Evolutionary conservation across 1,284 basidiomycete genomes (phyloP).

Genomic region (Trichosporon asahii): DNA sequence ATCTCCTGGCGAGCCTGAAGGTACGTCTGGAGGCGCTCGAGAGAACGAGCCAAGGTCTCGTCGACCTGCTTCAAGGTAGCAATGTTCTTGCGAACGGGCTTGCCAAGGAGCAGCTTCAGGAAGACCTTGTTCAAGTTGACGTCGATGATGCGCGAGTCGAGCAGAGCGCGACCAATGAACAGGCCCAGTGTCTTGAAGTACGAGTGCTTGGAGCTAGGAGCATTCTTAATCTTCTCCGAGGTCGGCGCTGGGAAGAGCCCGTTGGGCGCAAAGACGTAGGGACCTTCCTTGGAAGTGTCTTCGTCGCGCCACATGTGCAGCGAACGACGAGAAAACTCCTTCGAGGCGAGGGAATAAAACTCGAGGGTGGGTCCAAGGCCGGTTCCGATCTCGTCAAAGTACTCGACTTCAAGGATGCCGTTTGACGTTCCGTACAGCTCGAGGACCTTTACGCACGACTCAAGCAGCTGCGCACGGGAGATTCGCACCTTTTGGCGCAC

Average conservation of each 20-base stretch:
- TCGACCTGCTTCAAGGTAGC: conserved; percentile 82
- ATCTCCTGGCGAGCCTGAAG: conserved; percentile 52
- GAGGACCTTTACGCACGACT: conserved; percentile 97
- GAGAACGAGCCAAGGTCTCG: conserved; percentile 73
- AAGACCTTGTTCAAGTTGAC: conserved; percentile 90
- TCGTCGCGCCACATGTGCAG: conserved; percentile 88
- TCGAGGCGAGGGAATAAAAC: conserved; percentile 91
- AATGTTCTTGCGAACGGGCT: conserved; percentile 76
- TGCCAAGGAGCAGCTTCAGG: conserved; percentile 79
- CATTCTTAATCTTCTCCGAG: conserved; percentile 8
- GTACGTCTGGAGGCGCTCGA: conserved; percentile 69
- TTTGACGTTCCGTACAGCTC: conserved; percentile 88
- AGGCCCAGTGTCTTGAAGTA: conserved; percentile 88
- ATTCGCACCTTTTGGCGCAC: conserved; percentile 97
- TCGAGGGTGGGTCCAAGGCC: conserved; percentile 97
- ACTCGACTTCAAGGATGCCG: conserved; percentile 93
- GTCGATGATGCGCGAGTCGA: conserved; percentile 97
- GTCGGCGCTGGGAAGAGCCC: conserved; percentile 85
- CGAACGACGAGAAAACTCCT: conserved; percentile 83
- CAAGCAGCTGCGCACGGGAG: conserved; percentile 86
- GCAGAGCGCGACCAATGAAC: conserved; percentile 95
- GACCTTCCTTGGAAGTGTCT: conserved; percentile 62
- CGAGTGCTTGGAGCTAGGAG: conserved; percentile 56
- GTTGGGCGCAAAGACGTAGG: conserved; percentile 72
- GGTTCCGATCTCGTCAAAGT: conserved; percentile 98